Conservation (phyloP, 345 rosid genomes). For the Populus deltoides region DNA sequence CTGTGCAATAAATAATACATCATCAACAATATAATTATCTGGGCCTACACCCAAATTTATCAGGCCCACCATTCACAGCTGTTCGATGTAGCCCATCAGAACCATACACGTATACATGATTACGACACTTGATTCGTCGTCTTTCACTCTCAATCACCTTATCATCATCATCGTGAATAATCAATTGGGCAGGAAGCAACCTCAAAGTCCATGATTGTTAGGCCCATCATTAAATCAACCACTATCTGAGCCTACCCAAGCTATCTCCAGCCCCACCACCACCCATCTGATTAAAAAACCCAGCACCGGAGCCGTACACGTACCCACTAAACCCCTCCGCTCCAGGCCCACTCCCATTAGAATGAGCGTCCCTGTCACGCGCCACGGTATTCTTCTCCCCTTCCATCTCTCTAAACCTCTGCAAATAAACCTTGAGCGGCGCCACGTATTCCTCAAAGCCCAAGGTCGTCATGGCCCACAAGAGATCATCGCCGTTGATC, state of each 20-base stretch:
- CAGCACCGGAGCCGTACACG: slow-evolving; percentile 18
- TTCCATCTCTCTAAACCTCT: slow-evolving; percentile 25
- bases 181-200: too few species aligned
- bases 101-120: too few species aligned
- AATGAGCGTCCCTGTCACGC: slow-evolving; percentile 22
- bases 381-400: slow-evolving; percentile 16
- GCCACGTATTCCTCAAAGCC: slow-evolving; percentile 26
- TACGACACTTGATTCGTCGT: too few species aligned
- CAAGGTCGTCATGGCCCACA: slow-evolving; percentile 25
- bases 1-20: too few species aligned
- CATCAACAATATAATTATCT: too few species aligned
- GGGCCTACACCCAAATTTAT: too few species aligned
- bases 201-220: not conserved
- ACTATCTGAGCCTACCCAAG: slow-evolving; percentile 9
- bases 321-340: slow-evolving; percentile 6
- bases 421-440: slow-evolving; percentile 19
- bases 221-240: not conserved
- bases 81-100: too few species aligned
- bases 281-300: slow-evolving; percentile 14
- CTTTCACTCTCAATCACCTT: too few species aligned
- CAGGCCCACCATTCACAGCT: too few species aligned
- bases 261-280: slow-evolving; percentile 15
- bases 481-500: slow-evolving; percentile 23
- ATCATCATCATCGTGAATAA: too few species aligned
- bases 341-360: slow-evolving; percentile 5